A percentile compares a stretch with the other conserved stretches of the same genome.
These are phyloP conservation scores for Plectosphaerella sp. DNA, from an alignment of 2,329 filamentous ascomycete genomes.

Conservation along the genomic window DNA sequence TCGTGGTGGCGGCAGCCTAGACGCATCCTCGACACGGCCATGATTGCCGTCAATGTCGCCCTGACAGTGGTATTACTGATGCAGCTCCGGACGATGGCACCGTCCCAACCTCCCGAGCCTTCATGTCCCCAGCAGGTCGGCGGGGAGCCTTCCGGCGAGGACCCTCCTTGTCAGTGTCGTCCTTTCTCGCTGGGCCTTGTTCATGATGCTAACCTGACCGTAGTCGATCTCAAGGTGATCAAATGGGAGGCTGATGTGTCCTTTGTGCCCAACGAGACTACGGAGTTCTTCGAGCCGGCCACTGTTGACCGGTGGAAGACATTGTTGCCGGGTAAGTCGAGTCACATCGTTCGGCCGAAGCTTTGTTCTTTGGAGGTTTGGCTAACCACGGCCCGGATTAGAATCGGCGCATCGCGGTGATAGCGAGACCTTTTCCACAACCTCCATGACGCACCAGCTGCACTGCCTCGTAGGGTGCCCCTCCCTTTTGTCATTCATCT, in stretches of 20 bases:
- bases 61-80: slow-evolving; percentile 7
- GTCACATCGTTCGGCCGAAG: not conserved
- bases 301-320: slow-evolving; percentile 32
- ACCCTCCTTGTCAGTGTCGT: slow-evolving; percentile 27
- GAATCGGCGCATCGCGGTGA: slow-evolving; percentile 13
- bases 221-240: slow-evolving; percentile 29
- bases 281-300: slow-evolving; percentile 32
- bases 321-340: slow-evolving; percentile 30
- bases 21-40: slow-evolving; percentile 8
- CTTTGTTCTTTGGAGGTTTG: not conserved
- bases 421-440: slow-evolving; percentile 32
- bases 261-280: slow-evolving; percentile 31
- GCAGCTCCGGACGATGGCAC: slow-evolving; percentile 9
- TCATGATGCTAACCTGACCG: not conserved
- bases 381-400: slow-evolving; percentile 11
- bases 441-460: slow-evolving; percentile 34
- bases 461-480: slow-evolving; percentile 29
- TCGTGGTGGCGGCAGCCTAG: slow-evolving; percentile 1
- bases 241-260: slow-evolving; percentile 32
- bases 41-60: slow-evolving; percentile 9
- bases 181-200: not conserved
- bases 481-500: not conserved
- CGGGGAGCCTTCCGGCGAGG: slow-evolving; percentile 29
- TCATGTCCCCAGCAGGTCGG: slow-evolving; percentile 25
- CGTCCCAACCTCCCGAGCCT: not conserved